Base-by-base conservation (phyloP, 768 basidiomycete species). In the Termitomyces sp. region DNA sequence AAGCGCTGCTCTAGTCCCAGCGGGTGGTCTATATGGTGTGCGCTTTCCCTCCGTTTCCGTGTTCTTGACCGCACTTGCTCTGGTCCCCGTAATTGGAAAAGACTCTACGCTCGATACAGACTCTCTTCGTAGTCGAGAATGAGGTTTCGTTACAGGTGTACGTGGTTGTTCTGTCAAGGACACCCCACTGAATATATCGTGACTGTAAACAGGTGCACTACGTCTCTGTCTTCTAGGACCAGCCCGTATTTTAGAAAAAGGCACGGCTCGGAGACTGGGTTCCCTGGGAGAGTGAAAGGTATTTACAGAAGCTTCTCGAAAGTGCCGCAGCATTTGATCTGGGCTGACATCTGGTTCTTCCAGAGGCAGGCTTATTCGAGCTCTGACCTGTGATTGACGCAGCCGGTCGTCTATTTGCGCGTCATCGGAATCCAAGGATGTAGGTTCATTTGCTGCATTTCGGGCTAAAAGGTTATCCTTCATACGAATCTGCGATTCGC, bases 41-140 rank as follows among this genome's bases (percentile, higher is more conserved):
- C 54, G 56, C 46, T 72, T 76, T 61, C 72, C 71, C 54, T 68
- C 58, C 46, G 70, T 64, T 56, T 68, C 62, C 30, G 66, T 50
- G 28, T 70, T 71, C 63, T 75, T 76, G 20, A 68, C 65, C 11
- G 65, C 68, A 60, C 71, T 72, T 8, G 78, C 77, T 22, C 68
- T 68, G 2, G 78, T 77, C 7, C 76, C 76, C 13, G 38, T 41
- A 24, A 73, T 43, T 0, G 77, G 76, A 56, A 75, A 74, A 3
- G 68, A 66, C 6, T 70, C 70, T 5, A 40, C 49, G 54, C 71
- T 74, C 2, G 71, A 62, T 38, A 47, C 55, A 26, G 58, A 58
- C 18, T 52, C 44, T 44, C 47, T 50, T 32, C 57, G 53, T 16
- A 48, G 7, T n/a, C 40, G 47, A 18, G 36, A 49, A 11, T 16